Base-by-base conservation (phyloP, 306 rosid species). In the Gillenia trifoliata region DNA sequence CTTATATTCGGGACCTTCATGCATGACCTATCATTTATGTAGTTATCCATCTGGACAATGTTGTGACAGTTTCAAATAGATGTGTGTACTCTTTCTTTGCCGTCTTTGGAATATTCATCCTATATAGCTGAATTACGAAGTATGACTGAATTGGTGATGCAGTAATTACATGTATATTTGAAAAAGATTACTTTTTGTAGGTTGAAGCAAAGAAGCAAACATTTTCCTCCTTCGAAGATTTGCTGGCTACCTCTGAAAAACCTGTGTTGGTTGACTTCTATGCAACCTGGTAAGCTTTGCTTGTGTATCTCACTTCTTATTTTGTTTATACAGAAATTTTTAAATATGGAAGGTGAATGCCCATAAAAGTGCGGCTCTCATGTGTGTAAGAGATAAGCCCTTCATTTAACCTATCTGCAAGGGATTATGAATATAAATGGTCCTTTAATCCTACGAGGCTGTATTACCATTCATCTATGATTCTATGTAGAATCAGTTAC, bases 251-350 rank as follows among this genome's bases (percentile, higher is more conserved):
- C 72, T 74, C 94, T 31, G 96, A 87, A 15, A 94, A 83, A 70
- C 97, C 97, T 43, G 93, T 94, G 8, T 71, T 94, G 77, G 97
- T 94, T 68, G 98, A 94, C 89, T 94, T 94, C 84, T 94, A 94
- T 79, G 98, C 98, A 5, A 91, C 98, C 75, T 94, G 98, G 98
- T 91, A 73, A 79, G 79, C 47, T 68, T 55, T 31, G 45, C 68
- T 31, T 45, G 9, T 64, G 28, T 49, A 19, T 59, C 31, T 47
- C 19, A 22, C 23, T 59, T 56, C 70, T 56, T 59, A 23, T 59
- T 64, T 26, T 9, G 12, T 57, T 30, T 29, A 3, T 13, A 30
- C 28, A 10, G 62, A n/a, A 56, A 56, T 56, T 56, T 9, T 55
- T 30, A 22, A 22, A 9, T 56, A 56, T 56, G 30, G 10, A 56